A percentile compares a stretch with the other conserved stretches of the same genome.
phyloP scores from a whole-genome alignment of 2,329 filamentous ascomycete species.

The Sporothrix schenckii region DNA sequence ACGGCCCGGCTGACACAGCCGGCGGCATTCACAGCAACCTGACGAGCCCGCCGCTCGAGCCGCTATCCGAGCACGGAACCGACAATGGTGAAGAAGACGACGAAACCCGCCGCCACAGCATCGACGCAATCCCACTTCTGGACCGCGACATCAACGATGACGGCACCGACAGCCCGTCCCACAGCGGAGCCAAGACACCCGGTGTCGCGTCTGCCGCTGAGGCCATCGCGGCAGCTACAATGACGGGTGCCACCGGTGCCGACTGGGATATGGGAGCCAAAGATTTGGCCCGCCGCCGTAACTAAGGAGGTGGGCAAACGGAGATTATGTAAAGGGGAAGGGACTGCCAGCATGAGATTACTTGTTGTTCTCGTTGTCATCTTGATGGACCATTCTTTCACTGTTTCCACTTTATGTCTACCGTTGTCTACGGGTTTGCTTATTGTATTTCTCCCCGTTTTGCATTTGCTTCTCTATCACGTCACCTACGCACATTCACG shows the following conservation, averaged over 20 bases:
- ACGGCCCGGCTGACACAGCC: not conserved
- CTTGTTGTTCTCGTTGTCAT: not conserved
- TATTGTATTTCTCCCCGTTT: not conserved
- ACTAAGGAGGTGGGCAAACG: not conserved
- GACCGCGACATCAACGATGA: conserved; percentile 48
- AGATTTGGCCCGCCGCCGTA: conserved; percentile 52
- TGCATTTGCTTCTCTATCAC: not conserved
- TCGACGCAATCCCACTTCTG: conserved; percentile 63
- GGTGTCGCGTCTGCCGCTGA: conserved; percentile 29
- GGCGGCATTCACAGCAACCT: conserved; percentile 27
- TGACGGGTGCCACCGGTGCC: conserved; percentile 36
- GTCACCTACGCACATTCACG: conserved; percentile 13
- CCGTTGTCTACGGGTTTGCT: not conserved
- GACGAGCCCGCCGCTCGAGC: conserved; percentile 34
- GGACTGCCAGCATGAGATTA: not conserved
- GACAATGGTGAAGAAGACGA: conserved; percentile 36
- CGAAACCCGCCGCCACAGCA: conserved; percentile 37
- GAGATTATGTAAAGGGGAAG: not conserved
- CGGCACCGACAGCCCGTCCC: not conserved
- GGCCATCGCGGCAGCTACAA: conserved; percentile 32
- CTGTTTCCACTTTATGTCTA: not conserved
- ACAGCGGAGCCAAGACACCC: conserved; percentile 26
- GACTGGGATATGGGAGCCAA: conserved; percentile 47
- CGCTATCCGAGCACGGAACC: conserved; percentile 17
- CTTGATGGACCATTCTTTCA: not conserved